Evolutionary conservation across 2,329 filamentous ascomycete genomes (phyloP).

Genomic region (Rutstroemia sydowiana): DNA sequence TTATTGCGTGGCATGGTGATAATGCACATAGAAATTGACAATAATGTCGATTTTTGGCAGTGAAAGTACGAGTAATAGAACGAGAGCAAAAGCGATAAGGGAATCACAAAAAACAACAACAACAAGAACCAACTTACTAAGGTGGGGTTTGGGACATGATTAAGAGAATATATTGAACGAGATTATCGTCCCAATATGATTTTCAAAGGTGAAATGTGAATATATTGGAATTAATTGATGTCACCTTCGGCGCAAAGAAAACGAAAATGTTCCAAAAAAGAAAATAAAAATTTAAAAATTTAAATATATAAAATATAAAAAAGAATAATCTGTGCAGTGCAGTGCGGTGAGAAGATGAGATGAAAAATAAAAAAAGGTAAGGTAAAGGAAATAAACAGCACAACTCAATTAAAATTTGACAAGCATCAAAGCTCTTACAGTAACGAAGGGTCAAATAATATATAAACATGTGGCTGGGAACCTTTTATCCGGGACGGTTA

Average conservation of each 20-base stretch:
- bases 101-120: too few species aligned
- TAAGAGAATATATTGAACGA: not conserved
- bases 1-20: slow-evolving; percentile 9
- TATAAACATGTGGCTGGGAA: slow-evolving; percentile 10
- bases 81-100: not conserved
- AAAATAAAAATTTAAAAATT: too few species aligned
- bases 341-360: too few species aligned
- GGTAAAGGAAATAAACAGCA: too few species aligned
- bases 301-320: too few species aligned
- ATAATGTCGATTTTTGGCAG: not conserved
- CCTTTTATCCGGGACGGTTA: not conserved
- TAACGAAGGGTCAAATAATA: not conserved
- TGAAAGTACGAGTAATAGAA: not conserved
- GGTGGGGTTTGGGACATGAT: slow-evolving; percentile 9
- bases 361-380: too few species aligned
- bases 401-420: not conserved
- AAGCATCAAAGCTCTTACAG: not conserved
- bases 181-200: not conserved
- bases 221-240: not conserved
- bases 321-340: too few species aligned
- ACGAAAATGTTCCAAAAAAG: not conserved
- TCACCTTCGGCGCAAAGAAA: not conserved
- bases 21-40: not conserved
- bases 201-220: not conserved
- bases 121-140: slow-evolving; percentile 8